Evolutionary conservation across 2,329 filamentous ascomycete genomes (phyloP), one percentile per base, ranked within the genome.

Genomic region (Penicillium sp.): DNA sequence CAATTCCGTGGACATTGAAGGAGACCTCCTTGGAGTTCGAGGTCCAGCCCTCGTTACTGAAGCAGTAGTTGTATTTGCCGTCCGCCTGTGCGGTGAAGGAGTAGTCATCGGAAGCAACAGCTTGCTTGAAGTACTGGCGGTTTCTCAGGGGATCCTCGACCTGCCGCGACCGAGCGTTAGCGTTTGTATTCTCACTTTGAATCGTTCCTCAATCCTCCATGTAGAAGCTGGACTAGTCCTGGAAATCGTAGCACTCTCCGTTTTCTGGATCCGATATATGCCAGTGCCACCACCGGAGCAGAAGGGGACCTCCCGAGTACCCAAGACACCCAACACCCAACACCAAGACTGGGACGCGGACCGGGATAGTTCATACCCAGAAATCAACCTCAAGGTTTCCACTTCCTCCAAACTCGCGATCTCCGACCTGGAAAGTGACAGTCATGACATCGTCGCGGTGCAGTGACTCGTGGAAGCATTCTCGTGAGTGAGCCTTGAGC

Each of bases 1-100:
- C 93, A 64, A 99, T 91, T 67, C 94, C 94, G 78, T 99, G 94
- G 50, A 99, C 94, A 76, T 99, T 99, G 85, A 99, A 99, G 55
- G 91, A 96, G 52, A 99, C 93, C 76, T 99, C 94, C 79, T 99
- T 99, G 73, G 86, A 95, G 76, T 91, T 91, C 57, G 92, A 92
- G 57, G 90, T 90, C 92, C 93, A 99, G 76, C 94, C 89, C 81
- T 97, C 93, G 78, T 99, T 99, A 78, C 94, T 95, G 80, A 99
- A 99, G 85, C 94, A 99, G 85, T 99, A 99, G 56, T 85, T 81
- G 80, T 89, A 97, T 78, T 89, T 92, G 63, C 94, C 94, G 75
- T 99, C 92, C 71, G 86, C 79, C 67, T 83, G 81, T 50, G 94
- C 92, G 38, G 86, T 89, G 78, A 99, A 97, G 56, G 90, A 90